Conservation (phyloP, 495 filamentous ascomycete genomes). For the Penicillium nucicola region DNA sequence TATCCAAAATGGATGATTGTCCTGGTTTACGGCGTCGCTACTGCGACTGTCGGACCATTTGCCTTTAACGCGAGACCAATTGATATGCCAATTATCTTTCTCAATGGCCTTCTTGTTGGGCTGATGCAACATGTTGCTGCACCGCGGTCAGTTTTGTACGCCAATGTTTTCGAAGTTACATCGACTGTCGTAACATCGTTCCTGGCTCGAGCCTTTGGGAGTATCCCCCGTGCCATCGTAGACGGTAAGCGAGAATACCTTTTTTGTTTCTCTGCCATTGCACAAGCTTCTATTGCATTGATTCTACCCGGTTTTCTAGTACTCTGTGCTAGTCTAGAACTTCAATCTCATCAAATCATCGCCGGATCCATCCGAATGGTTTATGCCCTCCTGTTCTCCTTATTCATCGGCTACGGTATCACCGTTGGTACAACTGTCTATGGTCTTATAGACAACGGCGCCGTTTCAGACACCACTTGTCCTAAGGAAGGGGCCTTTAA, state of each 20-base stretch:
- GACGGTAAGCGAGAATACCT: conserved; percentile 44
- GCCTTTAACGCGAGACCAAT: conserved; percentile 80
- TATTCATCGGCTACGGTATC: conserved; percentile 90
- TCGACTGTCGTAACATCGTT: conserved; percentile 82
- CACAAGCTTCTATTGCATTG: conserved; percentile 86
- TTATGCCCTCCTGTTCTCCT: conserved; percentile 87
- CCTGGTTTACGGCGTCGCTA: conserved; percentile 74
- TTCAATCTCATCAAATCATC: conserved; percentile 79
- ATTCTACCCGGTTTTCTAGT: conserved; percentile 86
- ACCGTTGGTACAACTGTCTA: conserved; percentile 89
- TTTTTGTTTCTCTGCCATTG: conserved; percentile 89
- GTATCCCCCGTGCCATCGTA: conserved; percentile 50
- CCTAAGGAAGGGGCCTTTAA: conserved; percentile 34
- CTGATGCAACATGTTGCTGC: conserved; percentile 74
- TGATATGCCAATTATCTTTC: conserved; percentile 80
- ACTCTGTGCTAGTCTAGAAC: conserved; percentile 76
- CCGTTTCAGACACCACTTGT: conserved; percentile 68
- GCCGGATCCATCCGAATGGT: conserved; percentile 94
- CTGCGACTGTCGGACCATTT: conserved; percentile 74
- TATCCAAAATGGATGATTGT: conserved; percentile 66
- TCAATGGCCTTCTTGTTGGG: conserved; percentile 79
- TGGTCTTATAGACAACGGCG: conserved; percentile 69
- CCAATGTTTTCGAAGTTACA: conserved; percentile 85
- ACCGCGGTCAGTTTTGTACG: conserved; percentile 66
- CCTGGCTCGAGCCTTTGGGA: conserved; percentile 77